Evolutionary conservation across 768 basidiomycete genomes (phyloP), one percentile per base, ranked within the genome.

Genomic region (Rubroboletus satanas): DNA sequence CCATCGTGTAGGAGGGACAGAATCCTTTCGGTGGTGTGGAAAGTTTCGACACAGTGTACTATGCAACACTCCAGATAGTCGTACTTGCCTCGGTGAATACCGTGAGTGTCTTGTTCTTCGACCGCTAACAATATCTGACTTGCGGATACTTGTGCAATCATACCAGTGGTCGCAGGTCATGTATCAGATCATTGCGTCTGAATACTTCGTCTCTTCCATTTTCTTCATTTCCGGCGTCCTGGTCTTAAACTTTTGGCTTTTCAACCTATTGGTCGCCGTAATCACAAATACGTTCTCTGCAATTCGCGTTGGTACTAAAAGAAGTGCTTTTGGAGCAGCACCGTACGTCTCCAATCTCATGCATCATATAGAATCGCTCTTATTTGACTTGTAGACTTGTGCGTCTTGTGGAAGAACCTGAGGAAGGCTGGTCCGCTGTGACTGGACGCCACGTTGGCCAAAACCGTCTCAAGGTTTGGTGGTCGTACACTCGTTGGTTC

Each of bases 251-350:
- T 92, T 97, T 68, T 93, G 91, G 91, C 77, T 96, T 54, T 87
- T 95, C 77, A 93, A 94, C 67, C 71, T 97, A 42, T 89, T 95
- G 67, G 91, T 97, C 52, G 94, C 95, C 17, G 93, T 97, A n/a
- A 95, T 96, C 58, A 92, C 93, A 29, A 89, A 93, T 64, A 90
- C 91, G 0, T 98, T 98, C 68, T 83, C 84, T 17, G 90, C 88
- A 15, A 97, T 97, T 56, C 78, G 92, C 35, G 79, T 83, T 5
- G 86, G 92, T 64, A 97, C 95, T 3, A 83, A 85, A 68, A 88
- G 87, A 67, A 93, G 90, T 68, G 96, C 95, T 0, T 98, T 98
- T 68, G 93, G 93, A 35, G 91, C 91, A 31, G 84, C 68, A 32
- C 61, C 68, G 68, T 69, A 48, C 26, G 69, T 57, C 3, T 43